Conservation (phyloP, 805 yeast genomes). For the Kodamaea hsintzibuensis region DNA sequence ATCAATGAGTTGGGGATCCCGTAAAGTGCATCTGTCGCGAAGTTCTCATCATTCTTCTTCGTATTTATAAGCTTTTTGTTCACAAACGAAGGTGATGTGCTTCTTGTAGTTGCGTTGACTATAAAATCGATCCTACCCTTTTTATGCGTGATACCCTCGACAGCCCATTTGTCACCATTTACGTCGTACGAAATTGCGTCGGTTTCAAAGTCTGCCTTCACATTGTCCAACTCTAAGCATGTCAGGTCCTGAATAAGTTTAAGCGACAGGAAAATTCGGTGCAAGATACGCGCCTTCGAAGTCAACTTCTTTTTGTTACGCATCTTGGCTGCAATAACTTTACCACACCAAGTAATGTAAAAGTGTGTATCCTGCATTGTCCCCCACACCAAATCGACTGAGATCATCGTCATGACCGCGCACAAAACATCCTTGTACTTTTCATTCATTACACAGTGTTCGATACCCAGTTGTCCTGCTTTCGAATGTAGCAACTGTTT, state of each 20-base stretch:
- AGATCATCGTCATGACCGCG: constrained; percentile 82
- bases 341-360: constrained; percentile 75
- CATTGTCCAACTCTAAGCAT: constrained; percentile 38
- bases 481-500: constrained; percentile 49
- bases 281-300: constrained; percentile 73
- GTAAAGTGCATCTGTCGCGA: constrained; percentile 77
- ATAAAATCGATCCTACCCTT: constrained; percentile 28
- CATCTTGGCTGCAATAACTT: constrained; percentile 70
- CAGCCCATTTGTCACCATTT: constrained; percentile 9
- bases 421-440: constrained; percentile 83
- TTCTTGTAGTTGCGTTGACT: constrained; percentile 17
- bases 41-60: constrained; percentile 54
- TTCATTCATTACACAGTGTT: constrained; percentile 51
- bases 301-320: constrained; percentile 61
- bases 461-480: constrained; percentile 35
- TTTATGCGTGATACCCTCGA: constrained; percentile 2
- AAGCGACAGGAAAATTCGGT: constrained; percentile 73
- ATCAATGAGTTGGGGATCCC: constrained; percentile 84
- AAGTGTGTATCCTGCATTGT: constrained; percentile 82
- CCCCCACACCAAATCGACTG: constrained; percentile 89
- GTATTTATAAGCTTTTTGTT: constrained; percentile 44
- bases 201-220: constrained; percentile 35
- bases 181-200: constrained; percentile 23
- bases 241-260: constrained; percentile 80
- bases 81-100: constrained; percentile 40